Conservation (phyloP, 1,284 basidiomycete genomes). For the Fomitiporia mediterranea region DNA sequence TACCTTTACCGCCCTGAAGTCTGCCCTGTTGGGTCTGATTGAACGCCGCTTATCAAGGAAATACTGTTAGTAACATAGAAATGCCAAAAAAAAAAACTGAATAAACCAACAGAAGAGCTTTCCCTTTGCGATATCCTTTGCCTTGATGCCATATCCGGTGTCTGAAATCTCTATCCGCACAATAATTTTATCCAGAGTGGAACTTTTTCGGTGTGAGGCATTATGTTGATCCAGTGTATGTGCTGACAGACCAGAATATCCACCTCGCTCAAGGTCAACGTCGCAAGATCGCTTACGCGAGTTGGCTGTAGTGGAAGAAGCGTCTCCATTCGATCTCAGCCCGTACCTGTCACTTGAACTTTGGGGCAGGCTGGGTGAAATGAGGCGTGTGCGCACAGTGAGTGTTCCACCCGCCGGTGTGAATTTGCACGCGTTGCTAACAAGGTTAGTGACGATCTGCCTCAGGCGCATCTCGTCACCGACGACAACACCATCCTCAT, state of each 20-base stretch:
- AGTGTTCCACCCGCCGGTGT: conserved; percentile 70
- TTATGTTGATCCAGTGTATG: conserved; percentile 50
- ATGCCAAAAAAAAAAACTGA: neutral
- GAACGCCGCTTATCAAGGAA: conserved; percentile 48
- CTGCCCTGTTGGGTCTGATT: conserved; percentile 79
- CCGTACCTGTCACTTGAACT: neutral
- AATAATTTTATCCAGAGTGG: conserved; percentile 53
- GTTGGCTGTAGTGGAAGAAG: neutral
- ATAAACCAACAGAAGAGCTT: conserved; percentile 69
- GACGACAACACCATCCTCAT: conserved; percentile 61
- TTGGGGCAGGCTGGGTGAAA: conserved; percentile 40
- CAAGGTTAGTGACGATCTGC: conserved; percentile 76
- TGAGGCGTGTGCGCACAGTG: conserved; percentile 53
- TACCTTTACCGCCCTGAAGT: conserved; percentile 83
- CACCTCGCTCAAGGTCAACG: conserved; percentile 12
- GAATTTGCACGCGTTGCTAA: conserved; percentile 50
- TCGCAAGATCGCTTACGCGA: neutral
- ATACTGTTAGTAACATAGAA: conserved; percentile 3
- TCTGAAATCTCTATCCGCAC: conserved; percentile 80
- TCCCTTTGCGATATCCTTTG: conserved; percentile 66
- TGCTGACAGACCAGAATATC: conserved; percentile 34
- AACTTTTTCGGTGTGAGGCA: conserved; percentile 32
- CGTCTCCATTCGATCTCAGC: neutral
- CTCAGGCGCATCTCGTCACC: conserved; percentile 81
- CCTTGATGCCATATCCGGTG: conserved; percentile 74